Base-by-base conservation (phyloP, 129 eudicot species). In the Pulicaria dysenterica region DNA sequence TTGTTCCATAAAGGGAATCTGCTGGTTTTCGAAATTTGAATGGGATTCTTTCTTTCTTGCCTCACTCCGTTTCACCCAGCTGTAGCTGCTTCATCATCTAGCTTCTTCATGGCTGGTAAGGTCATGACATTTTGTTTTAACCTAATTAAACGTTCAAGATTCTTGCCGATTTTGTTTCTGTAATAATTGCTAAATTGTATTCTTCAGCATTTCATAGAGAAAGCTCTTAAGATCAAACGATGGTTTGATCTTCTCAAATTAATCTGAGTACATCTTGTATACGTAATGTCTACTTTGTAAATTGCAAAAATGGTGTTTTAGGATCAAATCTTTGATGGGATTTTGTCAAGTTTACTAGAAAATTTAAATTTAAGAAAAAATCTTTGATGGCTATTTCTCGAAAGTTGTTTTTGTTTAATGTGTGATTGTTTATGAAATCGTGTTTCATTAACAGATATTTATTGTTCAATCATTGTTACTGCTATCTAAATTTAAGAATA, bases 1-100 rank as follows among this genome's bases (percentile, higher is more conserved):
- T 41, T 10, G 44, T 11, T 42, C 64, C 47, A 64, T 37, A 36
- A 16, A 64, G 55, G 14, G 59, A 55, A 55, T 66, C 79, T 72
- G 44, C 39, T 67, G 37, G 60, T 49, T 44, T 82, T 82, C 67
- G 79, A 73, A 73, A 78, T 86, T 83, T 86, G 86, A 86, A 86
- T 67, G 17, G 1, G 63, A 63, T 75, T 46, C 43, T 42, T 56
- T 38, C 46, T 39, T 60, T 50, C 68, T 73, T 55, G 67, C 79
- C 36, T 70, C 48, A 48, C 62, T 17, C 83, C 80, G 83, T 80
- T 76, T 64, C 66, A 78, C 61, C 58, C 62, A 66, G 46, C 67
- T 45, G 37, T 74, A 76, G 62, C 61, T 64, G 56, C 48, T 54
- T 67, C 58, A 57, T 58, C 73, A 9, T 73, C 77, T 73, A 57